Base-by-base conservation (phyloP, 495 filamentous ascomycete species). In the Neurospora sp. region DNA sequence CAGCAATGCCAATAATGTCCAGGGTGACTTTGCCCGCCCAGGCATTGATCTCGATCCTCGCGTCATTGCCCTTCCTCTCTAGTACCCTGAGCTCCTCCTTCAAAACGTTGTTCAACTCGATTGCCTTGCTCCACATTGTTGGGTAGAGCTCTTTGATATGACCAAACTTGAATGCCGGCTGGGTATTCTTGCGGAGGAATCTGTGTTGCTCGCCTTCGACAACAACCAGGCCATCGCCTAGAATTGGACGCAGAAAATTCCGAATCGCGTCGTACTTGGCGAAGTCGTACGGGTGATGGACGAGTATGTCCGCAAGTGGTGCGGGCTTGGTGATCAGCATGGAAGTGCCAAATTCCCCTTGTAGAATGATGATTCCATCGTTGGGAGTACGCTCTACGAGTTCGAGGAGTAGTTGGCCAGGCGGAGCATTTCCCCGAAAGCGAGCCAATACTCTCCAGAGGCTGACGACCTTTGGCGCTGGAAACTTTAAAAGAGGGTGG, bases 81-180 rank as follows among this genome's bases (percentile, higher is more conserved):
- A 10, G 76, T 39, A 3, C 73, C 68, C 4, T 77, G 72, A 8
- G 82, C 78, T 74, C 87, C 41, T 79, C 72, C n/a, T 68, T 47
- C 16, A 77, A 71, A 14, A 7, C 61, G 4, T 68, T 20, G n/a
- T 38, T 70, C 40, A 75, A 39, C n/a, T 83, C 80, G 18, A 80
- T 74, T 14, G 82, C 79, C 80, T 95, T 96, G 39, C 76, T 70
- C 93, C 93, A 97, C 82, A 97, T 96, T 8, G 90, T 79, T 0
- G 93, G 90, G 70, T 95, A 94, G 1, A 97, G 85, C 70, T 95
- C 88, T 77, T 94, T 95, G 77, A 97, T 83, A 76, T 96, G 94
- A n/a, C 92, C 86, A 77, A 90, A 95, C 7, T 90, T 83, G 77
- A 97, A 98, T 1, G 93, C 94, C 3, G 93, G 94, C 85, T 91